Evolutionary conservation across 495 filamentous ascomycete genomes (phyloP), one percentile per base, ranked within the genome.

Genomic region (Trypethelium eluteriae): DNA sequence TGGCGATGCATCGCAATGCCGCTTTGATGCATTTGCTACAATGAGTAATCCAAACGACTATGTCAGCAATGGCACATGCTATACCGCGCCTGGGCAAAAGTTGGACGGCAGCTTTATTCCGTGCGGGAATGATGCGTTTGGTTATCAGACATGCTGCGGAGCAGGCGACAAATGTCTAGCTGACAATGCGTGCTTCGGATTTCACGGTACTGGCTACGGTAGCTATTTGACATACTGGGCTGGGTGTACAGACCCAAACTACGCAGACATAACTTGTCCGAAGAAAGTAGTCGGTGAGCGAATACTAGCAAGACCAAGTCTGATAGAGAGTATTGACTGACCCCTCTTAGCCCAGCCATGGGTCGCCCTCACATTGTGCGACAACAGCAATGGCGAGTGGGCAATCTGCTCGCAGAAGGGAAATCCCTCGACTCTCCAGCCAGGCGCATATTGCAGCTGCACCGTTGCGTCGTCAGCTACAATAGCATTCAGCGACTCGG

Each of bases 61-160:
- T 59, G 53, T 59, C 53, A 59, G 53, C 53, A 59, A 59, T 59
- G 53, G 53, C 53, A 59, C 53, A 4, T 59, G 53, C 53, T 59
- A 59, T 59, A 59, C 53, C 53, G 53, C 53, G n/a, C 32, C 53
- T 9, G 25, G 32, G 53, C 53, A 59, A 59, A 59, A 59, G 53
- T 59, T 59, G 53, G 53, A 59, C 53, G 53, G 53, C 6, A 59
- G 53, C 53, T 59, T 59, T 36, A 59, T 59, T 59, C 53, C 53
- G 36, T 59, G 53, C 32, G 53, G 53, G 25, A 59, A 59, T 32
- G 53, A 59, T 59, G 53, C 53, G 6, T 59, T 59, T 59, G 53
- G 53, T 14, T 59, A 59, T 59, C 53, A 59, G 32, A 59, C 53
- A 18, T 59, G 53, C 32, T 59, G 53, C 36, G 53, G 53, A 35